Evolutionary conservation across 2,329 filamentous ascomycete species (phyloP), one percentile per base, ranked within the genome.

Genomic region (Purpureocillium lavendulum): DNA sequence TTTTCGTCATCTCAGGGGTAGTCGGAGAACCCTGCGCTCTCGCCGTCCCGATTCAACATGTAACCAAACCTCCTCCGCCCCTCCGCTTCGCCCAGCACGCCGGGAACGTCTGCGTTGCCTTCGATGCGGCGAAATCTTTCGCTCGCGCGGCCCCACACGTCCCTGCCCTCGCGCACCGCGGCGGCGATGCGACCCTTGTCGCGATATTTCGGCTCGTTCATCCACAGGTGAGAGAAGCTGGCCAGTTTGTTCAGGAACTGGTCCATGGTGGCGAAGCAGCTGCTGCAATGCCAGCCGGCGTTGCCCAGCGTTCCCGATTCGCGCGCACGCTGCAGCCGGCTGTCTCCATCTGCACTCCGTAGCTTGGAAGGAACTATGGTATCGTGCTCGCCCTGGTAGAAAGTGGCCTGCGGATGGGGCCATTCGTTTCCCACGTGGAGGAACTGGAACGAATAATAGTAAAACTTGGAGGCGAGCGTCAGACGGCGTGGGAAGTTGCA

Each of bases 251-350:
- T 67, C 35, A 73, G 57, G 48, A 79, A 62, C 52, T 77, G 69
- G 4, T 62, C 62, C 14, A 81, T 56, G 1, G 72, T 79, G 14
- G 65, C 58, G 53, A 79, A 79, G 59, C 77, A 81, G 40, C 65
- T 73, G 38, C 71, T 77, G 61, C 77, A 82, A 55, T 81, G 76
- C 77, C 77, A 82, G 1, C 60, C 69, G 1, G 73, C 71, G 47
- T 75, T 69, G 49, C 54, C 55, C 31, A 78, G 45, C 10, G 64
- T 60, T 7, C 58, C 65, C 45, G 64, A 65, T 44, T 74, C 66
- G 34, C 59, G 56, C 30, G 57, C 56, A 26, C 65, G 59, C 2
- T 63, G 44, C 2, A 64, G 52, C 32, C 58, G 59, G 4, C 62
- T 37, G 4, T 64, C 64, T 34, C 64, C 62, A 39, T 69, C 64